phyloP scores from a whole-genome alignment of 371 early-diverging fungal genomes.

The Funneliformis caledonium region DNA sequence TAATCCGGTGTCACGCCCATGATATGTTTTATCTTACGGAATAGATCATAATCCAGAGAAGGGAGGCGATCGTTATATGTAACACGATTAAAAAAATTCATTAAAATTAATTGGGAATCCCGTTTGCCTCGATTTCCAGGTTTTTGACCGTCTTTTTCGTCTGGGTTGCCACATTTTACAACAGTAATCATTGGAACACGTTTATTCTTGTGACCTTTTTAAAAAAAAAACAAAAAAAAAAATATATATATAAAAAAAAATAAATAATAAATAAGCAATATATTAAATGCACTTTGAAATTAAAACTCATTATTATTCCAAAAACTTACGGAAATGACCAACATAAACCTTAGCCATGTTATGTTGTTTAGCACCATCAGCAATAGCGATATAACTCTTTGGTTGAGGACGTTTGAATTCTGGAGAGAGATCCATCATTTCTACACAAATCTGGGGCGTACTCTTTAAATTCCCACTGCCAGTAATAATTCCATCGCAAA shows the following conservation, averaged over 20 bases:
- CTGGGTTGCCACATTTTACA: conserved; percentile 89
- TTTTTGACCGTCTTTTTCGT: conserved; percentile 67
- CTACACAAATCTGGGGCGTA: conserved; percentile 67
- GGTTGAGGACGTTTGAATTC: conserved; percentile 58
- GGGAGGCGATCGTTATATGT: conserved; percentile 92
- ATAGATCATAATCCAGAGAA: conserved; percentile 91
- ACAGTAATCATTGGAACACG: conserved; percentile 87
- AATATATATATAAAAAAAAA: no score
- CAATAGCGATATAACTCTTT: conserved; percentile 80
- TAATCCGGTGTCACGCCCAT: conserved; percentile 80
- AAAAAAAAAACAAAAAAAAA: no score
- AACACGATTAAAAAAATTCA: conserved; percentile 92
- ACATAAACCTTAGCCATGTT: conserved; percentile 92
- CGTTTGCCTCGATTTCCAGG: conserved; percentile 99
- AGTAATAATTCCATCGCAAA: conserved; percentile 86
- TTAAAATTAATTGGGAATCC: conserved; percentile 97
- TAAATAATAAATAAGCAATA: not conserved
- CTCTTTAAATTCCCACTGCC: conserved; percentile 76
- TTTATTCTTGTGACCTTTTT: not conserved
- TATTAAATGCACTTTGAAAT: no score
- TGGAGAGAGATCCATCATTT: conserved; percentile 49
- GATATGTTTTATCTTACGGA: conserved; percentile 79
- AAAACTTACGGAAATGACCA: conserved; percentile 72
- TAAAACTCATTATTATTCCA: not conserved
- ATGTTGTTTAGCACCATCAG: conserved; percentile 77